A percentile compares a stretch with the other conserved stretches of the same genome.
phyloP scores from a whole-genome alignment of 345 rosid species.

The Geranium rotundifolium region DNA sequence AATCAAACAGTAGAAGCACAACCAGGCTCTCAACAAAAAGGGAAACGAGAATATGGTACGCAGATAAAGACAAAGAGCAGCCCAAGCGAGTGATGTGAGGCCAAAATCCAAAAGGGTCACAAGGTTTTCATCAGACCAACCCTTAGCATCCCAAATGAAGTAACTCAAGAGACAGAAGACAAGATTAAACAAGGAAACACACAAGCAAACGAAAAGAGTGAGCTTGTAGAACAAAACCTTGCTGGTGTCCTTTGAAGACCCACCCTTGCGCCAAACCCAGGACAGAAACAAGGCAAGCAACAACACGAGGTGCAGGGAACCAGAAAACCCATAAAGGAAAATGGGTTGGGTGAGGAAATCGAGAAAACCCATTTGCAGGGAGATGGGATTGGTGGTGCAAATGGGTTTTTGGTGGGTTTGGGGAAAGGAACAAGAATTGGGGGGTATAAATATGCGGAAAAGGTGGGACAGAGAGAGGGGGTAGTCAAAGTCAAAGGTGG shows the following conservation, averaged over 20 bases:
- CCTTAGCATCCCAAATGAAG: constrained; percentile 27
- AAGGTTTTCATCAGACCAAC: constrained; percentile 24
- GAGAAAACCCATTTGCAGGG: too few species aligned
- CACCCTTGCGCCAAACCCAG: constrained; percentile 7
- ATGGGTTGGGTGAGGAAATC: neutral
- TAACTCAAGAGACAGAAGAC: constrained; percentile 23
- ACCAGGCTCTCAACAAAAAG: constrained; percentile 40
- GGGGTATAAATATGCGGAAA: too few species aligned
- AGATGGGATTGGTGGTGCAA: too few species aligned
- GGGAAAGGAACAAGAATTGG: too few species aligned
- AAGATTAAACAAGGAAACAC: constrained; percentile 27
- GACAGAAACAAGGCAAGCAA: constrained; percentile 8
- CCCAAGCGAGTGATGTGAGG: constrained; percentile 37
- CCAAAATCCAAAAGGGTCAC: constrained; percentile 29
- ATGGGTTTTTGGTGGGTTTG: too few species aligned
- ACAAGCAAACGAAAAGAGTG: constrained; percentile 23
- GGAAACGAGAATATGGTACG: constrained; percentile 20
- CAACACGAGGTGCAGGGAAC: constrained; percentile 9
- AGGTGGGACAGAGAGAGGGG: too few species aligned
- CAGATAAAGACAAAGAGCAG: constrained; percentile 25
- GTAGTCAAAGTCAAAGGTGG: too few species aligned
- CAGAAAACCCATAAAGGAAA: constrained; percentile 13
- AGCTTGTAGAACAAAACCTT: constrained; percentile 14
- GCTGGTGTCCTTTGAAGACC: neutral
- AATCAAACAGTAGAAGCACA: constrained; percentile 29